phyloP scores from a whole-genome alignment of 805 yeast species.

The Ogataea saltuana region DNA sequence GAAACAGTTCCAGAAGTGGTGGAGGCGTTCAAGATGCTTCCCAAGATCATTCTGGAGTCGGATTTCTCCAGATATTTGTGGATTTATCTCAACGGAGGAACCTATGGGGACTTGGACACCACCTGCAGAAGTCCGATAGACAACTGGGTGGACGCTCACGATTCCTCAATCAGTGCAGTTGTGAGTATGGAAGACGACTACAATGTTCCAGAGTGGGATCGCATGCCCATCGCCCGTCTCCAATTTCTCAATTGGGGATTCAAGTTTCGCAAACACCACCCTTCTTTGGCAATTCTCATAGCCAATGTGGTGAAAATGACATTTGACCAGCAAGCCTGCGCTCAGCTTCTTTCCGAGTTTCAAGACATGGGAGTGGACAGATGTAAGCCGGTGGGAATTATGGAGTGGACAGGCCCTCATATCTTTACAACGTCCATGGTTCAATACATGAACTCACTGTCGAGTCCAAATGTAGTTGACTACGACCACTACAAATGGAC shows the following conservation, averaged over 20 bases:
- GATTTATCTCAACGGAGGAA: constrained; percentile 51
- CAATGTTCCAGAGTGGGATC: constrained; percentile 46
- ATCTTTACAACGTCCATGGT: constrained; percentile 50
- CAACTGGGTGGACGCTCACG: constrained; percentile 52
- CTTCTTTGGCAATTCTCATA: constrained; percentile 49
- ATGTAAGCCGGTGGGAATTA: constrained; percentile 40
- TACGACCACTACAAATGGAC: constrained; percentile 8
- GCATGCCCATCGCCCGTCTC: constrained; percentile 43
- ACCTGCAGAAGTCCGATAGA: constrained; percentile 41
- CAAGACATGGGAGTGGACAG: constrained; percentile 32
- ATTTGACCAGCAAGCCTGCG: constrained; percentile 37
- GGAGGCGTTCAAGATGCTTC: constrained; percentile 46
- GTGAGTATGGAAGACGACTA: constrained; percentile 50
- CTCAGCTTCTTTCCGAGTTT: constrained; percentile 21
- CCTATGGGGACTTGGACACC: constrained; percentile 55
- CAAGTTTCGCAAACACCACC: constrained; percentile 58
- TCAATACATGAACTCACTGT: constrained; percentile 42
- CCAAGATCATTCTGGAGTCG: constrained; percentile 47
- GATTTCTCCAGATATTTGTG: constrained; percentile 54
- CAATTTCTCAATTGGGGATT: constrained; percentile 57
- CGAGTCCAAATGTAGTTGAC: constrained; percentile 13
- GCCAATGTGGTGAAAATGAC: constrained; percentile 48
- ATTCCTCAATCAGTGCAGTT: constrained; percentile 46
- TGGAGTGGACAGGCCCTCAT: constrained; percentile 56
- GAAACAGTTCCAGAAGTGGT: constrained; percentile 44